Evolutionary conservation across 2,329 filamentous ascomycete genomes (phyloP), one percentile per base, ranked within the genome.

Genomic region (Calonectria henricotiae): DNA sequence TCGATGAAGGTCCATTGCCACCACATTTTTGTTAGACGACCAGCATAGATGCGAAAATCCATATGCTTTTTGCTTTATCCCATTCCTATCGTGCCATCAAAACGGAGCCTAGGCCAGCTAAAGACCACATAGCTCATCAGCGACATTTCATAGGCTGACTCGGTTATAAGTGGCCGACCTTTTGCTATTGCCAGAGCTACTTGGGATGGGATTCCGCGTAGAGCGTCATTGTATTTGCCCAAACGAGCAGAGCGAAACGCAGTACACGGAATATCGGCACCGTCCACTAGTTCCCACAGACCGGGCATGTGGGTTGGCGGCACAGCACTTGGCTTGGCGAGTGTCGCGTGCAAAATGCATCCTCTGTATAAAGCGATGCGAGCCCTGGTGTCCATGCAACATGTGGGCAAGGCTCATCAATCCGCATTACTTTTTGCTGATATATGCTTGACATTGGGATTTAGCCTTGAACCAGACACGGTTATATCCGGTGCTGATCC

Each of bases 241-340:
- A 62, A 62, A 41, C 5, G 55, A 54, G 37, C 35, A 32, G 8
- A 44, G 20, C 7, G 32, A 30, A 13, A 35, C 37, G 41, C 65
- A 64, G 44, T 15, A 35, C 47, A 64, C 62, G 62, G 62, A 49
- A 64, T 55, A 54, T 64, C 62, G 62, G 62, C 62, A 64, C 62
- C 47, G 37, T 39, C 25, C 25, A 54, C 37, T n/a, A 32, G 25
- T 54, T 43, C 62, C 47, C 47, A 37, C 37, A 4, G 37, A 23
- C 23, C 51, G 35, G 46, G 25, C 12, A 43, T 55, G 62, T 54
- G 62, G 20, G 15, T 23, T 12, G 51, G 51, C 51, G 51, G 51
- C 51, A 58, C 51, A 58, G 51, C 35, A 5, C 51, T 39, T 25
- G 37, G n/a, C 37, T 44, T 32, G 23, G 20, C 25, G 15, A 30